Evolutionary conservation across 1,284 basidiomycete species (phyloP), one percentile per base, ranked within the genome.

Genomic region (Naganishia albida): DNA sequence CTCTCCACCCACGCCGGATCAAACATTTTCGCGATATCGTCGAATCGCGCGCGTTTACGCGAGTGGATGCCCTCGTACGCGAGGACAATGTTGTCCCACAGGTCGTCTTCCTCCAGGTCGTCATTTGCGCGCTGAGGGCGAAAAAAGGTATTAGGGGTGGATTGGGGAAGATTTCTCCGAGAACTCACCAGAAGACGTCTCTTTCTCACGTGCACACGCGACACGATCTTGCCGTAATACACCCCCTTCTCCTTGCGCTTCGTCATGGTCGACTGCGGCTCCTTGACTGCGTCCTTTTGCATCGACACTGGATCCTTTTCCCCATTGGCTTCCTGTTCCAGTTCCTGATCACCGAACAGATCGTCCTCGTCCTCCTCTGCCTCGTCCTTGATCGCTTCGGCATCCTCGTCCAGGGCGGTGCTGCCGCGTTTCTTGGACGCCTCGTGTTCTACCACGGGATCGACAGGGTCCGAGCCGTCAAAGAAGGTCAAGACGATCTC

Each of bases 351-450:
- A 13, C 67, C 67, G 25, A 68, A 68, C 16, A 68, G 50, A 38
- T 68, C 67, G 40, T 64, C 67, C 8, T 68, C 67, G 50, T 68
- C 67, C 1, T 67, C 66, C 7, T 63, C 67, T 0, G 63, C 67
- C 2, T 57, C 65, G 13, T 39, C 60, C 23, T 62, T 39, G 7
- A 42, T n/a, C 20, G 7, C 34, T 15, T 23, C 26, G 12, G 34
- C 30, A 15, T 49, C 30, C 23, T 38, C 38, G 23, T 12, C 40
- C 16, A 26, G 30, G 7, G 25, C 53, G n/a, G 50, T 54, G 30
- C 63, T 50, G 7, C 44, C 56, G 15, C 18, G 18, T 20, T 56
- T 30, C 25, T 60, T 66, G n/a, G 46, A 25, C 52, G 26, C 16
- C 30, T 62, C 55, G 42, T 60, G 28, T 8, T 30, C 52, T 2